Evolutionary conservation across 2,329 filamentous ascomycete species (phyloP).

Genomic region (Aspergillus bombycis): DNA sequence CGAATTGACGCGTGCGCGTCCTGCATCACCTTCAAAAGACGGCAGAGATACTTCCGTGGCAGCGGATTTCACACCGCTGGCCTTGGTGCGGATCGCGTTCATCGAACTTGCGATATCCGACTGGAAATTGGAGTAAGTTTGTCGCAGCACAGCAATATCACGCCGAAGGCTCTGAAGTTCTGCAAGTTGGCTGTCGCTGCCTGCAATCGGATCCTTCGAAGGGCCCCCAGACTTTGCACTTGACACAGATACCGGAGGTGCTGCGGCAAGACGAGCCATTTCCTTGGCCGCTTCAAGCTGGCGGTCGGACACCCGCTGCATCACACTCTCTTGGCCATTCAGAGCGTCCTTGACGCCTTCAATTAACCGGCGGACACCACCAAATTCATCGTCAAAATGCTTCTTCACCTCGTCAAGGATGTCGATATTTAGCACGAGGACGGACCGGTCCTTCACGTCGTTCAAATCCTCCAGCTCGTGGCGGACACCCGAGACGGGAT

Average conservation of each 20-base stretch:
- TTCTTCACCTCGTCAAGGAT: slow-evolving; percentile 92
- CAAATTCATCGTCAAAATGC: slow-evolving; percentile 91
- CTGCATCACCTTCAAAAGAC: slow-evolving; percentile 73
- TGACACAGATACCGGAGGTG: slow-evolving; percentile 42
- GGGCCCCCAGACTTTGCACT: slow-evolving; percentile 27
- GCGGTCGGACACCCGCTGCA: slow-evolving; percentile 85
- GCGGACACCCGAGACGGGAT: slow-evolving; percentile 91
- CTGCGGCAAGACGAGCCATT: slow-evolving; percentile 68
- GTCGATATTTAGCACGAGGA: slow-evolving; percentile 93
- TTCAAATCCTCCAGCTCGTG: slow-evolving; percentile 92
- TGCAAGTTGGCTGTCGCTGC: slow-evolving; percentile 64
- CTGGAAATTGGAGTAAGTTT: slow-evolving; percentile 91
- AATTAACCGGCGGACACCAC: slow-evolving; percentile 77
- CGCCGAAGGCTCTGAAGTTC: slow-evolving; percentile 83
- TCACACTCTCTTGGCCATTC: slow-evolving; percentile 76
- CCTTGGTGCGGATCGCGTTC: slow-evolving; percentile 79
- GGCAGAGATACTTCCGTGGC: slow-evolving; percentile 73
- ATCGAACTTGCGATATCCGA: slow-evolving; percentile 87
- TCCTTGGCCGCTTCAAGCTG: slow-evolving; percentile 90
- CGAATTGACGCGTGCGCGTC: slow-evolving; percentile 79
- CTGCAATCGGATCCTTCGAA: slow-evolving; percentile 32
- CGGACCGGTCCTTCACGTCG: slow-evolving; percentile 92
- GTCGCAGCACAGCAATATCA: slow-evolving; percentile 86
- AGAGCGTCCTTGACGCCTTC: slow-evolving; percentile 83
- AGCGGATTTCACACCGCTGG: slow-evolving; percentile 74